phyloP scores from a whole-genome alignment of 257 asterid genomes.

The Solanum chiquidenum region DNA sequence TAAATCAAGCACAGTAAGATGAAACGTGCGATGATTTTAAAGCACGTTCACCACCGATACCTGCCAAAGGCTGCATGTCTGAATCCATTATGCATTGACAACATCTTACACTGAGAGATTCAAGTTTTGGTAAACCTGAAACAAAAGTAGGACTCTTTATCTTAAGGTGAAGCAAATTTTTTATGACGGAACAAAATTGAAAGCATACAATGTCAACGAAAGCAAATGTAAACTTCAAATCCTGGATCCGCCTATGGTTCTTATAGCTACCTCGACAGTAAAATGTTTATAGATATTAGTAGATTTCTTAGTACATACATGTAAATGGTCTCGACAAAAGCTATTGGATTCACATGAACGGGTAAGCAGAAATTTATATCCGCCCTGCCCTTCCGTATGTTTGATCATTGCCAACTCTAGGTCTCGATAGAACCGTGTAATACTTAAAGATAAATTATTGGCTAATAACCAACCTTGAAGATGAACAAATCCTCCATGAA shows the following conservation, averaged over 20 bases:
- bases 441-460: not conserved
- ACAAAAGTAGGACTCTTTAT: not conserved
- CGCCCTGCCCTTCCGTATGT: not conserved
- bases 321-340: not conserved
- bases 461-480: conserved; percentile 44
- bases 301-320: not conserved
- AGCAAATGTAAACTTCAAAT: not conserved
- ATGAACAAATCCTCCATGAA: conserved; percentile 85
- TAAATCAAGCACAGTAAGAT: not conserved
- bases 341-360: not conserved
- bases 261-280: not conserved
- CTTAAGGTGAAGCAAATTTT: not conserved
- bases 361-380: not conserved
- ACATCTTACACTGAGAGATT: conserved; percentile 68
- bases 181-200: not conserved
- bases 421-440: not conserved
- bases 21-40: not conserved
- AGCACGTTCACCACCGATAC: conserved; percentile 13
- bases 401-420: not conserved
- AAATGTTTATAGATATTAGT: not conserved
- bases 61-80: conserved; percentile 75
- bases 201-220: not conserved
- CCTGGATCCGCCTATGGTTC: not conserved
- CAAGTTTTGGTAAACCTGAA: conserved; percentile 70
- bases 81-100: conserved; percentile 85